Conservation (phyloP, 176 grass and related monocot species). For the Carex myosuroides region DNA sequence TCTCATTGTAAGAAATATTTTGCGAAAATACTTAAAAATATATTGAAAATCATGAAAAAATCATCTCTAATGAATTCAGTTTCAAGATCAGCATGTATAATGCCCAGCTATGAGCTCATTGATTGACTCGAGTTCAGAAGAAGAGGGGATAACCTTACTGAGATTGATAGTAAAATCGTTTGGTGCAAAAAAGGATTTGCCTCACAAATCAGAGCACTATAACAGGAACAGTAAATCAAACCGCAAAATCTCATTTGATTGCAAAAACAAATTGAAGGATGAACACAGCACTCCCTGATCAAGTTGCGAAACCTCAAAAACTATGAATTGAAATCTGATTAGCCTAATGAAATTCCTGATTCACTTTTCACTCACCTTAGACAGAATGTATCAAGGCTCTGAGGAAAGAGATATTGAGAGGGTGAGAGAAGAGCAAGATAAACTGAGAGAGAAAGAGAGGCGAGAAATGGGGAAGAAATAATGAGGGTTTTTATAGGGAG, state of each 20-base stretch:
- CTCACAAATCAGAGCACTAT: neutral
- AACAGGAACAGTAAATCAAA: neutral
- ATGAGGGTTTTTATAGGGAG: constrained; percentile 25
- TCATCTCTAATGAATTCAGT: neutral
- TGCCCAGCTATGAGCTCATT: neutral
- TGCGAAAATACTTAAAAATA: neutral
- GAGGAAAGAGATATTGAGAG: neutral
- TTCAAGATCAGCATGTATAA: constrained; percentile 8
- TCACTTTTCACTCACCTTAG: neutral
- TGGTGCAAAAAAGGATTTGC: neutral
- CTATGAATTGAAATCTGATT: neutral
- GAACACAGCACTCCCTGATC: neutral
- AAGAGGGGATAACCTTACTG: neutral
- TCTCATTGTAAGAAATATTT: neutral
- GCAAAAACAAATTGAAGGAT: neutral
- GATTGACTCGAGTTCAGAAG: neutral
- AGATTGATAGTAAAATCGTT: constrained; percentile 11
- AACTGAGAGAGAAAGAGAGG: neutral
- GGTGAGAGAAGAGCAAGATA: neutral
- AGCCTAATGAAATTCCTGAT: neutral
- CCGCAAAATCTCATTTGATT: neutral
- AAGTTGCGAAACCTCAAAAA: constrained; percentile 2
- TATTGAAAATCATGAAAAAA: neutral
- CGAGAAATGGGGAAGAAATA: constrained; percentile 8
- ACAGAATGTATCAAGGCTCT: neutral